Base-by-base conservation (phyloP, 441 rosid genomes). In the Bocquillonia castaneifolia region DNA sequence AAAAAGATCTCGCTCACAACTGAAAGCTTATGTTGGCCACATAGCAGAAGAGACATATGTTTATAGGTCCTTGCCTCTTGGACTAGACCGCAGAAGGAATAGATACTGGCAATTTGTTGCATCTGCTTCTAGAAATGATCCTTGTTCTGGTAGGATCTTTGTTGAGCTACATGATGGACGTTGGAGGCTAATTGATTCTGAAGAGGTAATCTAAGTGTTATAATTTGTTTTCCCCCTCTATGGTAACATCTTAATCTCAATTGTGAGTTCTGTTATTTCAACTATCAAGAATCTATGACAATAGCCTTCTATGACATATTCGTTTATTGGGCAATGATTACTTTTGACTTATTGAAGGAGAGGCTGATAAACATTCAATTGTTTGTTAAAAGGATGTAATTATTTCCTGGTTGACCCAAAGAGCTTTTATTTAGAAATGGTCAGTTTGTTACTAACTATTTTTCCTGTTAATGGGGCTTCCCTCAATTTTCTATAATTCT, bases 21-120 rank as follows among this genome's bases (percentile, higher is more conserved):
- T 91, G 72, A 96, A 96, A 82, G 89, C 99, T 50, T 93, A 88
- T 72, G 83, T 93, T 67, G 83, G 84, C 59, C 94, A 93, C 74
- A 79, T 75, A 80, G 92, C 98, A n/a, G 99, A 96, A 86, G 96
- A 96, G 81, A 85, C 87, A 77, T 86, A 89, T 75, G 86, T 85
- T 15, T 96, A 88, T 77, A 83, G 97, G 79, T 96, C 99, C 66
- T 86, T 96, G 83, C 98, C 99, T 36, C 94, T 96, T 42, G 99
- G 99, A 72, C 98, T 88, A 81, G 99, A 96, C 82, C 91, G 99
- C 47, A 83, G 96, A 74, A 91, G 87, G 66, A 93, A 96, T 74
- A 87, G 99, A 56, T 96, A 96, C 76, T 96, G 99, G 98, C 98
- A 82, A 71, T 96, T 93, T 83, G 88, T 88, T 66, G 87, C 97